Evolutionary conservation across 139 green algal genomes (phyloP), one percentile per base, ranked within the genome.

Genomic region (Pseudopediastrum boryanum): DNA sequence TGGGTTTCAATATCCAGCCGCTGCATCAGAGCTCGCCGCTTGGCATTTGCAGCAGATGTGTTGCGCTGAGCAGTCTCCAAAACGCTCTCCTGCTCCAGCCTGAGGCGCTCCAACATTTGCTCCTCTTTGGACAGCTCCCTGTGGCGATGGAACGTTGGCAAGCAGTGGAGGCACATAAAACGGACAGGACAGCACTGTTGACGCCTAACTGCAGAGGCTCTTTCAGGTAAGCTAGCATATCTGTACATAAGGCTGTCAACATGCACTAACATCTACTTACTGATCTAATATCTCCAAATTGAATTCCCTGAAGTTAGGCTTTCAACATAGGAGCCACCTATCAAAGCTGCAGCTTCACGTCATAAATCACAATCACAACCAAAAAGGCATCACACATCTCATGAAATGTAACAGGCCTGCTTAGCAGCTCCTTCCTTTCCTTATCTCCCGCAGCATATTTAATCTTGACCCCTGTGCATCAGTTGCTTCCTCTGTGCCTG

Each of bases 1-100:
- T 89, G 84, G 3, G 87, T 86, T 46, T 89, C 79, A 12, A 91
- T 62, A 46, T 88, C 82, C 58, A 91, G 78, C 59, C 77, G 77
- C 42, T 84, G 76, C 52, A 79, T 69, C 25, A 89, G 50, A 1
- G 67, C 78, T 0, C 36, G 36, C 46, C 81, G 77, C 8, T 54
- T 61, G 21, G 62, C 63, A 27, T 51, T 52, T 35, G 70, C 59
- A 31, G 44, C 56, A 29, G 50, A 50, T 2, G 58, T 44, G 29
- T 63, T 81, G 23, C 59, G 68, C 7, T 83, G 77, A 16, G 51
- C 58, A 6, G 35, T 54, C 25, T 42, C 46, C 4, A 2, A 3
- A 16, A 35, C 63, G 44, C 71, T 61, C 1, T 78, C 82, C 2
- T 78, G 59, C 33, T 64, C 31, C 67, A 85, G 27, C 29, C 62